Conservation (phyloP, 2,329 filamentous ascomycete genomes). For the Neurospora crassa region DNA sequence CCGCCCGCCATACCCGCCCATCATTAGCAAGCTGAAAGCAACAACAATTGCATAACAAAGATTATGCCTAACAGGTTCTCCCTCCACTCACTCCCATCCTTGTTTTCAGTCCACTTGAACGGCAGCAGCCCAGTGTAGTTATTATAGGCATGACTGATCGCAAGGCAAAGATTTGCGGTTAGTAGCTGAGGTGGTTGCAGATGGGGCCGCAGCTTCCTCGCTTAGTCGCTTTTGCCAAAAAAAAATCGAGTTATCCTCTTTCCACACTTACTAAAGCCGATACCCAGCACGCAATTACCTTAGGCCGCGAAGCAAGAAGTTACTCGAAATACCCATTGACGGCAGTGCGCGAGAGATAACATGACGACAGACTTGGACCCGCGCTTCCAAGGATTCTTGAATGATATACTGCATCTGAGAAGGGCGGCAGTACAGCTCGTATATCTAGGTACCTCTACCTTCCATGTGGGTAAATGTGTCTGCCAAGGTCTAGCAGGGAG, state of each 20-base stretch:
- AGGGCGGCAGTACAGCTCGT: not conserved
- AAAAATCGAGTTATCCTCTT: not conserved
- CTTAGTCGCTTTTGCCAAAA: not conserved
- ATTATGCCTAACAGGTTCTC: not conserved
- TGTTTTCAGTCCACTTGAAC: not conserved
- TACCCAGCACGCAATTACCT: not conserved
- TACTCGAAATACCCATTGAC: not conserved
- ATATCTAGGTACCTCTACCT: not conserved
- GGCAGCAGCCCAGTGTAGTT: not conserved
- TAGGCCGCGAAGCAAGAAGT: not conserved
- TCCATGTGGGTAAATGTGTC: not conserved
- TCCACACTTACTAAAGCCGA: not conserved
- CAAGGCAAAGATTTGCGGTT: not conserved
- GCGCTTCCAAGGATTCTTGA: not conserved
- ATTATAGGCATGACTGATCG: not conserved
- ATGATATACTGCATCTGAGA: not conserved
- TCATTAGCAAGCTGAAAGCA: not conserved
- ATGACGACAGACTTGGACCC: not conserved
- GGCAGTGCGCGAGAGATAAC: not conserved
- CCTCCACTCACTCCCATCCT: not conserved
- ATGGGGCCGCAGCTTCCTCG: not conserved
- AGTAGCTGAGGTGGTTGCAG: not conserved
- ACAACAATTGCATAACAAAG: not conserved
- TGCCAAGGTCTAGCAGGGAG: not conserved
- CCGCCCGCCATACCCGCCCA: not conserved